Evolutionary conservation across 805 yeast genomes (phyloP), one percentile per base, ranked within the genome.

Genomic region (Hanseniaspora guilliermondii): DNA sequence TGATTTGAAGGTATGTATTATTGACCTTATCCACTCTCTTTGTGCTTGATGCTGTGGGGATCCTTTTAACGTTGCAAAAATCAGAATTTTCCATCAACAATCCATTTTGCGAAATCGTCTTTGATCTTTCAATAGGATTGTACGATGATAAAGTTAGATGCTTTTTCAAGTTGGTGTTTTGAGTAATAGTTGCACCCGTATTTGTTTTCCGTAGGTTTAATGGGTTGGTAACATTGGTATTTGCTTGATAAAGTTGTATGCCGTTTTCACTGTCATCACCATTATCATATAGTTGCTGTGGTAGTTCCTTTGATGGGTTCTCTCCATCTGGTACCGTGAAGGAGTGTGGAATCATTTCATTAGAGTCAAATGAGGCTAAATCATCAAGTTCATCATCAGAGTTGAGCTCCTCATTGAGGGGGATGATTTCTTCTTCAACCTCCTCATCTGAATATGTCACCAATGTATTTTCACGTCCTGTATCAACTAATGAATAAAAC

Each of bases 201-300:
- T 40, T 46, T 46, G 53, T 40, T 38, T 39, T 30, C 47, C 38
- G 40, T 35, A 35, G 36, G 8, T 45, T 36, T 19, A 35, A 27
- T 27, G 54, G 48, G 19, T 33, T 53, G 5, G 56, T 53, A 1
- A 53, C 30, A 36, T 53, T 53, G 2, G 56, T 53, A 30, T 47
- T 53, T 14, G 56, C 56, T 12, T 47, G 46, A 27, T 53, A 53
- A 16, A 53, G 30, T n/a, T 47, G 46, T 7, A 53, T 41, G 14
- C 53, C 56, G 36, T 47, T n/a, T 16, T 47, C 52, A 21, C 45
- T 45, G 25, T 53, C 58, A 41, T 59, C 61, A 14, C 57, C 56
- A 62, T 66, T 60, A 61, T 70, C 41, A 63, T 61, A 49, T 40
- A 56, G 58, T 63, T 60, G 46, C 64, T 72, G 24, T 35, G 47